Evolutionary conservation across 345 rosid genomes (phyloP).

Genomic region (Pugionium cornutum): DNA sequence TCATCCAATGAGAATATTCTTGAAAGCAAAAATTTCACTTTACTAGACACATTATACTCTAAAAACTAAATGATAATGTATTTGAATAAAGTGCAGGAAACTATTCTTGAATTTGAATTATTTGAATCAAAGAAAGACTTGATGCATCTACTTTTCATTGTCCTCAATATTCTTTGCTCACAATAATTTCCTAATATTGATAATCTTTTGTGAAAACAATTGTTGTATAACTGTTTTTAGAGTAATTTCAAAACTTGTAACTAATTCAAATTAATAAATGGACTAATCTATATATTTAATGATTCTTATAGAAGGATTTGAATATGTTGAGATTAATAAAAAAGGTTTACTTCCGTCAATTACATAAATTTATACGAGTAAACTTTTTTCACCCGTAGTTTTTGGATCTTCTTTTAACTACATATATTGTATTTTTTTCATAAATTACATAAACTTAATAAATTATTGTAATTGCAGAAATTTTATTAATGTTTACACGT

Average conservation of each 20-base stretch:
- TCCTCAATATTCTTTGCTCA: conserved; percentile 5
- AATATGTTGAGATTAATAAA: conserved; percentile 4
- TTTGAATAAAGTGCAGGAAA: conserved; percentile 3
- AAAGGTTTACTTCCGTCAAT: too few species aligned
- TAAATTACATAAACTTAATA: too few species aligned
- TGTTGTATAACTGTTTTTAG: background rate
- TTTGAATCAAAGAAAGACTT: background rate
- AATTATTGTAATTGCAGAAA: too few species aligned
- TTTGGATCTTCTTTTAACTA: too few species aligned
- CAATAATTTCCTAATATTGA: background rate
- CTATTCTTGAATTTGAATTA: conserved; percentile 29
- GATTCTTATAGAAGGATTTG: background rate
- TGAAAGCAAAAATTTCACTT: conserved; percentile 23
- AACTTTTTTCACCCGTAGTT: too few species aligned
- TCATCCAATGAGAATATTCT: conserved; percentile 24
- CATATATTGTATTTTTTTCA: too few species aligned
- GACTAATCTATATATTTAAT: background rate
- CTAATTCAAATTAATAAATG: background rate
- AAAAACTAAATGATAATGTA: conserved; percentile 18
- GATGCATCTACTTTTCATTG: background rate
- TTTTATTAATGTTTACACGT: too few species aligned
- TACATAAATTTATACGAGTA: too few species aligned
- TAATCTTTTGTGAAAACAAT: background rate
- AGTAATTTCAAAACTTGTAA: background rate
- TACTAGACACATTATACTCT: conserved; percentile 5